A percentile compares a stretch with the other conserved stretches of the same genome.
phyloP scores from a whole-genome alignment of 768 basidiomycete genomes.

The Peribolospora baueri region DNA sequence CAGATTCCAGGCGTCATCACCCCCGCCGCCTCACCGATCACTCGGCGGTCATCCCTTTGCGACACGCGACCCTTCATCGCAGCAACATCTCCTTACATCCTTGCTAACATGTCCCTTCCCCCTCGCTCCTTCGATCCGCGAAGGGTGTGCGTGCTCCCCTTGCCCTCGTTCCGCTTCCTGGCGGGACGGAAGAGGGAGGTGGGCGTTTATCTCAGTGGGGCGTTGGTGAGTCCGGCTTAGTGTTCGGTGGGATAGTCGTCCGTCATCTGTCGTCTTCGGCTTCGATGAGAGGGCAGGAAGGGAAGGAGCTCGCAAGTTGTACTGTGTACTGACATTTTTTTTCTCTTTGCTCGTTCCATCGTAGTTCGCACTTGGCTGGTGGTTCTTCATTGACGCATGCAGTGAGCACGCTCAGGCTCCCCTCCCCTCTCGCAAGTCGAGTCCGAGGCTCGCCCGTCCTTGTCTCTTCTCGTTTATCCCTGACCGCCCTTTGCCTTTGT shows the following conservation, averaged over 20 bases:
- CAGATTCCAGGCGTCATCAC: too few species aligned
- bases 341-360: neutral
- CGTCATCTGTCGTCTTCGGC: neutral
- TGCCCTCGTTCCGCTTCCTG: slow-evolving; percentile 44
- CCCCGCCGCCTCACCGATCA: too few species aligned
- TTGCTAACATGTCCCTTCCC: too few species aligned
- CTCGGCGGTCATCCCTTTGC: too few species aligned
- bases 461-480: too few species aligned
- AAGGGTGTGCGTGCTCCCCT: slow-evolving; percentile 63
- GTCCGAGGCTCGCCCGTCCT: too few species aligned
- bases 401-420: slow-evolving; percentile 9
- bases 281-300: neutral
- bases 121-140: slow-evolving; percentile 13
- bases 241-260: neutral
- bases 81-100: too few species aligned
- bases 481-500: too few species aligned
- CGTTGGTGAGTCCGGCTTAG: slow-evolving; percentile 38
- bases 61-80: too few species aligned
- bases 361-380: slow-evolving; percentile 82
- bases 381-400: slow-evolving; percentile 82
- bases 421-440: too few species aligned
- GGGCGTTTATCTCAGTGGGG: slow-evolving; percentile 78
- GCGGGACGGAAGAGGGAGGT: slow-evolving; percentile 47
- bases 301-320: slow-evolving; percentile 1
- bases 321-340: slow-evolving; percentile 1